Conservation (phyloP, 2,329 filamentous ascomycete genomes). For the Cucurbitaria berberidis region DNA sequence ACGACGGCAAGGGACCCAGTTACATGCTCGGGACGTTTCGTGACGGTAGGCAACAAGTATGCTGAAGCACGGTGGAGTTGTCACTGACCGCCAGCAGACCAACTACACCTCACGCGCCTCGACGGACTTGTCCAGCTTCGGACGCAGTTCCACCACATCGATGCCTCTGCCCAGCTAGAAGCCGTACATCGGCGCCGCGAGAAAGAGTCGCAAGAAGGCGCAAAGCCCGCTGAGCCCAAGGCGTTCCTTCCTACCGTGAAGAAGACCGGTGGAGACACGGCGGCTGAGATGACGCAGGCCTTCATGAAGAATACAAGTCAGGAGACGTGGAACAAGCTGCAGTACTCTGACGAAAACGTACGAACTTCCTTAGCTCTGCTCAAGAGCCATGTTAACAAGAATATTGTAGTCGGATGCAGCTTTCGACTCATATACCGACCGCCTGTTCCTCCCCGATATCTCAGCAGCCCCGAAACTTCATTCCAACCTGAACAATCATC, state of each 20-base stretch:
- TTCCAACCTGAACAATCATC: conserved; percentile 62
- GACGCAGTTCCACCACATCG: conserved; percentile 90
- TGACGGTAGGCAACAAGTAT: conserved; percentile 64
- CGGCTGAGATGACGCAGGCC: conserved; percentile 73
- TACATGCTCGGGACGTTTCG: conserved; percentile 95
- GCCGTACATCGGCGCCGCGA: conserved; percentile 54
- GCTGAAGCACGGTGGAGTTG: background rate
- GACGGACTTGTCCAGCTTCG: conserved; percentile 85
- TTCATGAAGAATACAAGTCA: conserved; percentile 79
- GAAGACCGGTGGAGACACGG: conserved; percentile 71
- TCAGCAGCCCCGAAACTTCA: conserved; percentile 57
- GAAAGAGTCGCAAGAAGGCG: conserved; percentile 55
- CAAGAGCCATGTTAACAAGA: conserved; percentile 5
- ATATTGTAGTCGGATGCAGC: conserved; percentile 66
- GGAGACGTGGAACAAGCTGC: conserved; percentile 80
- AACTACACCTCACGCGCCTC: conserved; percentile 85
- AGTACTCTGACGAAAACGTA: conserved; percentile 81
- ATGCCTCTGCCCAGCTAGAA: conserved; percentile 78
- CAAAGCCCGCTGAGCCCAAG: conserved; percentile 63
- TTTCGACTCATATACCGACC: conserved; percentile 77
- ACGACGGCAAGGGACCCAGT: conserved; percentile 71
- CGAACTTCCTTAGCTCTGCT: background rate
- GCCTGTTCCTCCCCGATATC: conserved; percentile 64
- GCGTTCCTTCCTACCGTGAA: conserved; percentile 90
- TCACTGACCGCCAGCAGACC: conserved; percentile 60